These are phyloP conservation scores for Citrus trifoliata DNA, from an alignment of 345 rosid genomes.

Conservation along the genomic window DNA sequence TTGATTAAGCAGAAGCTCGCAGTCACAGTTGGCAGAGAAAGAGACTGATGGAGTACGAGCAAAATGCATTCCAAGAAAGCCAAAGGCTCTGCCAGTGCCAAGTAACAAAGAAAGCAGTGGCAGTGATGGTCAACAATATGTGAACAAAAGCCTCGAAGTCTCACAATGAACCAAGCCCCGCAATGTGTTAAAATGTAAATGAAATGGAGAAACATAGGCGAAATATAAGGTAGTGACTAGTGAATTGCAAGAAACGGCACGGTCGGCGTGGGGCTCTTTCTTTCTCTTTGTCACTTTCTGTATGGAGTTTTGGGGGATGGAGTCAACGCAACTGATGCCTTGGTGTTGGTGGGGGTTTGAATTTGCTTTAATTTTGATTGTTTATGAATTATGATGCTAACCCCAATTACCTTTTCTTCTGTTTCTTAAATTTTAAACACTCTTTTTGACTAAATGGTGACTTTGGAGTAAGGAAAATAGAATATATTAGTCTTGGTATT, in stretches of 20 bases:
- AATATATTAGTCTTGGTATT: slow-evolving; percentile 4
- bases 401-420: background rate
- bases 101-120: background rate
- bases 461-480: background rate
- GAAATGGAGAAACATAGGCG: slow-evolving; percentile 1
- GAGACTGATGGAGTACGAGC: slow-evolving; percentile 23
- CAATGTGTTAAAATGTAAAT: background rate
- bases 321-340: slow-evolving; percentile 14
- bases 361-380: background rate
- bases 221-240: background rate
- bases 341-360: background rate
- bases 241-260: slow-evolving; percentile 6
- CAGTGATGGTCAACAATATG: background rate
- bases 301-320: background rate
- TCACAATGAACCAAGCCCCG: background rate
- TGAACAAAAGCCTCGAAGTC: background rate
- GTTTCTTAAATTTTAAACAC: no score
- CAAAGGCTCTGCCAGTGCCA: background rate
- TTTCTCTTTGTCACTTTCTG: background rate
- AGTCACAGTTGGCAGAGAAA: slow-evolving; percentile 17
- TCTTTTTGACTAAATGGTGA: slow-evolving; percentile 5
- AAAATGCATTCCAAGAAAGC: slow-evolving; percentile 28
- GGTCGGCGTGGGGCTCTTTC: background rate
- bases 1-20: slow-evolving; percentile 18
- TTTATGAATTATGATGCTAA: background rate